Percentiles rank a stretch among this genome's conserved stretches.
These are phyloP conservation scores for Juncus effusus DNA, from an alignment of 176 grass and related monocot genomes.

Conservation along the genomic window DNA sequence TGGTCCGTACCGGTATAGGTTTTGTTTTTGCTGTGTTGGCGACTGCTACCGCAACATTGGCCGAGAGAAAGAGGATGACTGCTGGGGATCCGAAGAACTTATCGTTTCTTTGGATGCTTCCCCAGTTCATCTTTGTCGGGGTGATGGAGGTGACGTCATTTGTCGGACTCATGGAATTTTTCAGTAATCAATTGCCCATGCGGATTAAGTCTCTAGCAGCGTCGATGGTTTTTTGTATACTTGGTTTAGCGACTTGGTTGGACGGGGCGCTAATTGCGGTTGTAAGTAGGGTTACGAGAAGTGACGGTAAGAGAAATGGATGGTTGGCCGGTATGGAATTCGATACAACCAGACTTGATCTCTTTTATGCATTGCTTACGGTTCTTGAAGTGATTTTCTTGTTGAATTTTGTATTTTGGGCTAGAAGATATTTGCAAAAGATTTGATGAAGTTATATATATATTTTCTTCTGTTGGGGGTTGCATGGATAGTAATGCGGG, in stretches of 20 bases:
- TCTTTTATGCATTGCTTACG: constrained; percentile 51
- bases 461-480: not conserved
- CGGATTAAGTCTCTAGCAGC: constrained; percentile 60
- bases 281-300: constrained; percentile 40
- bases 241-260: constrained; percentile 38
- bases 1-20: constrained; percentile 36
- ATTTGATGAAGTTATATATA: too few species aligned
- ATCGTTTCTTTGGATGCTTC: constrained; percentile 50
- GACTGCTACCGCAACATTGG: constrained; percentile 36
- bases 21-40: constrained; percentile 33
- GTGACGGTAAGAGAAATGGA: constrained; percentile 25
- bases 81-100: constrained; percentile 25
- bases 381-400: constrained; percentile 38
- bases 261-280: constrained; percentile 35
- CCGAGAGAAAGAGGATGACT: constrained; percentile 44
- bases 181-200: constrained; percentile 47
- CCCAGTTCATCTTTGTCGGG: constrained; percentile 53
- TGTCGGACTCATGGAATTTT: constrained; percentile 54
- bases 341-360: constrained; percentile 52
- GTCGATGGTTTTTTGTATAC: constrained; percentile 47
- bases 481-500: not conserved
- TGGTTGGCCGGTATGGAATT: constrained; percentile 61
- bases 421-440: constrained; percentile 40
- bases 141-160: constrained; percentile 54
- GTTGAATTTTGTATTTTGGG: constrained; percentile 61